Evolutionary conservation across 2,329 filamentous ascomycete species (phyloP), one percentile per base, ranked within the genome.

Genomic region (Fusarium oligoseptatum): DNA sequence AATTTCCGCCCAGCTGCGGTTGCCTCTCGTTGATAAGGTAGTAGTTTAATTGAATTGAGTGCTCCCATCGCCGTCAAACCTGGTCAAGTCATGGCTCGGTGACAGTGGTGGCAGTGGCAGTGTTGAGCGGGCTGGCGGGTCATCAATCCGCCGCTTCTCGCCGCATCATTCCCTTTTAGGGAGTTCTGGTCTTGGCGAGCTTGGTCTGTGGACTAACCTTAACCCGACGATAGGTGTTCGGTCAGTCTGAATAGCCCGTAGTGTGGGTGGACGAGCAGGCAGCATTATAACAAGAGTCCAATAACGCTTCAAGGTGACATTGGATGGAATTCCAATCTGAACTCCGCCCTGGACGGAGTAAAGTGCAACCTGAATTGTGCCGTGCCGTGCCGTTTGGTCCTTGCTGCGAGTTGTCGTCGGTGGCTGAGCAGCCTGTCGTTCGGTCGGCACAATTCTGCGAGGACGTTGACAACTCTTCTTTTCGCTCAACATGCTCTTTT

Each of bases 81-180:
- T 52, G 15, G 48, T 52, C 48, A 52, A 52, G 41, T n/a, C 58
- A 32, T 15, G n/a, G 14, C 27, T 41, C 50, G 60, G 64, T 24
- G 67, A 70, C 45, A 43, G 71, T 57, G 63, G 64, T 24, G 34
- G 34, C 34, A 66, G 64, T 24, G 67, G 69, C 43, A 43, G 71
- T 76, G 48, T 60, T 50, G 43, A 63, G 61, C 60, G 64, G 57
- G 41, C 58, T 70, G 57, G 66, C 80, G 80, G 80, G 74, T 75
- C 77, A 81, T 81, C 73, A 79, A 80, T 80, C 67, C 67, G 64
- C 80, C 80, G 80, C 65, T 20, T 66, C 74, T 79, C 74, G 72
- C 73, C 50, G 34, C 57, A 68, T 75, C 52, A 71, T 77, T 70
- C 76, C 73, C 66, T 20, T 70, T 70, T 50, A 37, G 52, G 37